Conservation (phyloP, 2,329 filamentous ascomycete genomes). For the Sporothrix sp. region DNA sequence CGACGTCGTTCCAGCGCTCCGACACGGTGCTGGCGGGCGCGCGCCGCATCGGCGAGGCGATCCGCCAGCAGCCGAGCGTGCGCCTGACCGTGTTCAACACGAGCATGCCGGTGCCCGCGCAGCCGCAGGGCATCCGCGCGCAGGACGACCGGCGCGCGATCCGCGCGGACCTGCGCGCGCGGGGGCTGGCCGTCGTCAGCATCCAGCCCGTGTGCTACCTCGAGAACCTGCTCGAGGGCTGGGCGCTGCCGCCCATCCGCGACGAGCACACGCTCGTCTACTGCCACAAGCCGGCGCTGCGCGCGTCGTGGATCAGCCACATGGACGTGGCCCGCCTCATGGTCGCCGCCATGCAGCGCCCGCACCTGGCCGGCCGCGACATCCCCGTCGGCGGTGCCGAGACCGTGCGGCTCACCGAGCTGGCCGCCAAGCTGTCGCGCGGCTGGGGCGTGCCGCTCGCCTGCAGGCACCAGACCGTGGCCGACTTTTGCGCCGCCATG, state of each 20-base stretch:
- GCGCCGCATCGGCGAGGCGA: conserved; percentile 46
- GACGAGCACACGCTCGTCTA: conserved; percentile 28
- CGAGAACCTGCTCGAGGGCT: conserved; percentile 31
- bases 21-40: conserved; percentile 45
- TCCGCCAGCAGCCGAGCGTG: conserved; percentile 42
- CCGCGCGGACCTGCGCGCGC: conserved; percentile 23
- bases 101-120: conserved; percentile 22
- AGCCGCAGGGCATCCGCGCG: conserved; percentile 18
- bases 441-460: conserved; percentile 25
- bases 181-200: conserved; percentile 25
- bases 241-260: conserved; percentile 27
- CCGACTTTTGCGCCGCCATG: conserved; percentile 24
- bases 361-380: conserved; percentile 27
- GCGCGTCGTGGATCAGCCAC: conserved; percentile 32
- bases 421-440: conserved; percentile 25
- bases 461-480: conserved; percentile 27
- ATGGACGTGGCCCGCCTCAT: conserved; percentile 31
- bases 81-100: conserved; percentile 22
- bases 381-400: conserved; percentile 28
- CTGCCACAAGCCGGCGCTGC: conserved; percentile 29
- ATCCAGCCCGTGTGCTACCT: conserved; percentile 31
- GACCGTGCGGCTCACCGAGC: conserved; percentile 24
- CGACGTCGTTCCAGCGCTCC: conserved; percentile 20
- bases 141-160: conserved; percentile 27
- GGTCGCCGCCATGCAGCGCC: conserved; percentile 25